phyloP scores from a whole-genome alignment of 2,329 filamentous ascomycete genomes.

The Paramyrothecium sp. region DNA sequence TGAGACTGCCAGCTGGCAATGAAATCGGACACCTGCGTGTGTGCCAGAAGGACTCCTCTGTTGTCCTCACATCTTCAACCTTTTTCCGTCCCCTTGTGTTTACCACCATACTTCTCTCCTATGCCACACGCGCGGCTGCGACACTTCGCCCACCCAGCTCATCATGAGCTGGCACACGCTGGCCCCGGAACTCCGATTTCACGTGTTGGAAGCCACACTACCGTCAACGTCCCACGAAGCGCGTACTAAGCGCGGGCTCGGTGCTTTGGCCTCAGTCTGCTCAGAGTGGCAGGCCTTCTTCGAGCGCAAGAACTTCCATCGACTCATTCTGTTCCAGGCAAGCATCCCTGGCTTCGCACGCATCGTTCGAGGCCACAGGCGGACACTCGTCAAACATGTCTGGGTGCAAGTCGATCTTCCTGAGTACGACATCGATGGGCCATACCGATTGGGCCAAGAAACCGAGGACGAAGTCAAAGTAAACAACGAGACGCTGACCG shows the following conservation, averaged over 20 bases:
- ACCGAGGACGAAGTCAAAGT: not conserved
- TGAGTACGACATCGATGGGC: not conserved
- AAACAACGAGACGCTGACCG: not conserved
- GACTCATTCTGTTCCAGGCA: not conserved
- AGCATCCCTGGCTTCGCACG: not conserved
- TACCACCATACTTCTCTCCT: not conserved
- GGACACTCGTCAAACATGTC: not conserved
- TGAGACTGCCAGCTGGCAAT: not conserved
- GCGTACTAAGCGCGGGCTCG: not conserved
- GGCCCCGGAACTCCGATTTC: not conserved
- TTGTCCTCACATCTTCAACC: not conserved
- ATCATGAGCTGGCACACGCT: not conserved
- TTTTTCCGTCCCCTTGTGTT: not conserved
- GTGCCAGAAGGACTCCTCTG: not conserved
- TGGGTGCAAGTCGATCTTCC: not conserved
- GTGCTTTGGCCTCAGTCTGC: not conserved
- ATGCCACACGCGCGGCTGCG: too few relatives aligned
- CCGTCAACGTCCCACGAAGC: not conserved
- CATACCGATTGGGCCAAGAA: not conserved
- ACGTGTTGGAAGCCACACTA: not conserved
- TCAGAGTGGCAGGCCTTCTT: slow-evolving; percentile 1
- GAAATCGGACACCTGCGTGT: not conserved
- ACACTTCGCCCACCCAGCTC: not conserved
- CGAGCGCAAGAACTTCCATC: not conserved
- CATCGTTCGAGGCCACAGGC: not conserved